Evolutionary conservation across 164 flowering plant genomes (phyloP), one percentile per base, ranked within the genome.

Genomic region (Paratinospora sagittata): DNA sequence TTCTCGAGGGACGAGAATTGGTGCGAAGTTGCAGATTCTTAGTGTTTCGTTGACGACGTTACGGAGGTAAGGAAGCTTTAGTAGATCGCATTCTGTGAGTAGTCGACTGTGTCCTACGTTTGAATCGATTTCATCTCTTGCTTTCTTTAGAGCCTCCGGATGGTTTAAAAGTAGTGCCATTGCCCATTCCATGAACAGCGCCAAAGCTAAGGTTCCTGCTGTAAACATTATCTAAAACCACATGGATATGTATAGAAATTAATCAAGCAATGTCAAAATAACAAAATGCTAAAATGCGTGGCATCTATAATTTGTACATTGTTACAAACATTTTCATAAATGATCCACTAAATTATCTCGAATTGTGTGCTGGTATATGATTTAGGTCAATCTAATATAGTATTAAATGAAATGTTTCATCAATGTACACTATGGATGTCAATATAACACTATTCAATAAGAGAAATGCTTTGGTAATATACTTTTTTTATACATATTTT

Each of bases 1-100:
- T 12, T 49, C 49, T 13, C 58, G 55, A n/a, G 69, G 64, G 9
- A 63, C 60, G 16, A 71, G 66, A 43, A 63, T 9, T 45, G 67
- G 73, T 19, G 12, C 67, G 3, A 23, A 7, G 19, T 57, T 8
- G 14, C 27, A 71, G 27, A 71, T 3, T 19, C 60, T 26, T 0
- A 71, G 67, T 10, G 73, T 71, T 27, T 71, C 73, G 17, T 43
- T 27, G 60, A 71, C 45, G 60, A 71, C 52, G 27, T 24, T 21
- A 13, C 49, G 60, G 17, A 63, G 73, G 26, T 71, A 63, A 8
- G 58, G 67, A n/a, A 65, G 68, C 24, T 65, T 65, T 12, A 37
- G 9, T 16, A 65, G 23, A 36, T 65, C 68, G 23, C 49, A 65
- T 21, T 65, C 68, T 21, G 39, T 65, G 41, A 65, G 47, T 41